phyloP scores from a whole-genome alignment of 2,329 filamentous ascomycete genomes.

The Geosmithia putterillii region DNA sequence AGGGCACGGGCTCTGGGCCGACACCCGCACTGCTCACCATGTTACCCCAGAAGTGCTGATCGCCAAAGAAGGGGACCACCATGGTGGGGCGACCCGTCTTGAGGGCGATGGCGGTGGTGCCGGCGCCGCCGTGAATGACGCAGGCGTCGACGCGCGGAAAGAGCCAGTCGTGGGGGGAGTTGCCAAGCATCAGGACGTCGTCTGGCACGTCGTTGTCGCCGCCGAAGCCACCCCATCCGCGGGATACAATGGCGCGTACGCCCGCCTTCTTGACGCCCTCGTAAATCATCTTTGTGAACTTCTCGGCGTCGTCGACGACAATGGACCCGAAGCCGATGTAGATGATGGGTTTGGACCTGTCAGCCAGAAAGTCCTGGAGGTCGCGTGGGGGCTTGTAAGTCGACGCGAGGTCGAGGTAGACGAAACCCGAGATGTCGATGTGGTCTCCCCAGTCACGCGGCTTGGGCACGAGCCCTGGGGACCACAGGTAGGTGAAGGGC shows the following conservation, averaged over 20 bases:
- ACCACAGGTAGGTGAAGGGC: constrained; percentile 65
- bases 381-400: constrained; percentile 44
- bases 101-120: constrained; percentile 62
- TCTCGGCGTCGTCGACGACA: constrained; percentile 59
- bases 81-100: constrained; percentile 62
- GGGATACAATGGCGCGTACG: constrained; percentile 59
- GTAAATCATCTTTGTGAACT: constrained; percentile 60
- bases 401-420: constrained; percentile 60
- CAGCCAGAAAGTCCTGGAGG: constrained; percentile 41
- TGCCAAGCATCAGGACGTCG: constrained; percentile 59
- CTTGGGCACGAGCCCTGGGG: constrained; percentile 52
- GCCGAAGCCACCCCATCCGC: constrained; percentile 65
- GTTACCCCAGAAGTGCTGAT: constrained; percentile 67
- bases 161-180: constrained; percentile 67
- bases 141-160: constrained; percentile 55
- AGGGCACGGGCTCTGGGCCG: constrained; percentile 54
- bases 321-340: constrained; percentile 72
- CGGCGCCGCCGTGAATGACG: constrained; percentile 67
- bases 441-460: constrained; percentile 56
- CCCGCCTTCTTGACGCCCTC: constrained; percentile 53
- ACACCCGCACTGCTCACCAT: constrained; percentile 54
- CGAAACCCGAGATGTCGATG: constrained; percentile 66
- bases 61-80: constrained; percentile 70
- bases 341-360: constrained; percentile 44
- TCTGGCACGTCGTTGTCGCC: constrained; percentile 38